A percentile compares a stretch with the other conserved stretches of the same genome.
Conservation (phyloP, 352 stramenopile genomes). For the Elongisporangium anandrum region DNA sequence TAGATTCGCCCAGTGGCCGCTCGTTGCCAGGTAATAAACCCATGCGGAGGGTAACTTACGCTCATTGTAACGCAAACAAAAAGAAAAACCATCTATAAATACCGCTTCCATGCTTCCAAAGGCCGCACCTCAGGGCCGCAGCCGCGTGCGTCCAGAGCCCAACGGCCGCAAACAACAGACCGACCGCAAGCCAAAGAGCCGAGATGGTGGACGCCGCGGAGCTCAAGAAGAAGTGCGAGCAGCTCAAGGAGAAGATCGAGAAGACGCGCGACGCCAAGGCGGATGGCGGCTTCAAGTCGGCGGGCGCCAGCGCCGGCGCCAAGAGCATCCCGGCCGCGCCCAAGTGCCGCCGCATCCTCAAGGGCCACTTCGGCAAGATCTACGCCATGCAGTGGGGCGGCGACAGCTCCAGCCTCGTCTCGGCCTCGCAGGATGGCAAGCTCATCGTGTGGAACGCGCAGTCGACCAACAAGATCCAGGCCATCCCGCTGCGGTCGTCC, state of each 20-base stretch:
- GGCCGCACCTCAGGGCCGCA: not conserved
- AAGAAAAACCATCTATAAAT: conserved; percentile 1
- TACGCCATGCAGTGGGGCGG: conserved; percentile 98
- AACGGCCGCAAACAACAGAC: not conserved
- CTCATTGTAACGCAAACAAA: not conserved
- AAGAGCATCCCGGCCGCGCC: conserved; percentile 81
- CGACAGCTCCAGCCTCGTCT: conserved; percentile 89
- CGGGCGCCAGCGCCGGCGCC: conserved; percentile 47
- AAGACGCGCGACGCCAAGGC: conserved; percentile 73
- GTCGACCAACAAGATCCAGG: conserved; percentile 96
- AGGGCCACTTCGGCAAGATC: conserved; percentile 99
- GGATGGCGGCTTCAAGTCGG: conserved; percentile 73
- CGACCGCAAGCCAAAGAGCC: not conserved
- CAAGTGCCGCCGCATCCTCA: conserved; percentile 93
- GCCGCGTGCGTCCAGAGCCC: not conserved
- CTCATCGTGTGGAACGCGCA: conserved; percentile 99
- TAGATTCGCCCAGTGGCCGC: not conserved
- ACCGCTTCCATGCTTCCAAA: not conserved
- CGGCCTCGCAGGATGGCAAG: conserved; percentile 97
- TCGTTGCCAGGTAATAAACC: not conserved
- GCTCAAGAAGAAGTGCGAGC: conserved; percentile 87
- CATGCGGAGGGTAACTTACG: not conserved
- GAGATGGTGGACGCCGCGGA: conserved; percentile 68
- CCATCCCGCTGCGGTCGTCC: conserved; percentile 94
- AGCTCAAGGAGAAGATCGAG: conserved; percentile 85